Evolutionary conservation across 371 early-diverging fungal species (phyloP), one percentile per base, ranked within the genome.

Genomic region (Zopfochytrium polystomum): DNA sequence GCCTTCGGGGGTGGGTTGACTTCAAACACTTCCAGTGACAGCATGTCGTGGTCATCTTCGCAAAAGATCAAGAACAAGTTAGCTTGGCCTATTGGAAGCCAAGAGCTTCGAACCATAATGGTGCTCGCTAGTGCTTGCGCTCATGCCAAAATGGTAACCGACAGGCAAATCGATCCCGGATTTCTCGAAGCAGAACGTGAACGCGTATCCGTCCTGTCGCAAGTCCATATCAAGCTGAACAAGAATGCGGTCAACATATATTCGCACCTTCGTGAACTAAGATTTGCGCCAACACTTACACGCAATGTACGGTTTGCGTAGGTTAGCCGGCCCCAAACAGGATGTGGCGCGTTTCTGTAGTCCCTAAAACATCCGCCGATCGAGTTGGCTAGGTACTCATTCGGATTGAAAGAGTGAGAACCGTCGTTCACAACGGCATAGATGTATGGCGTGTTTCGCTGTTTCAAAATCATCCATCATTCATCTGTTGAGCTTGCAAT

Each of bases 121-220:
- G 49, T 67, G 65, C 15, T 32, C 56, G 18, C 56, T 70, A 2
- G 78, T 74, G 15, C 62, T 50, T 6, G 75, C 70, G 4, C 87
- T 83, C 9, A 90, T 27, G 34, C 93, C 93, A 83, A 93, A 93
- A 68, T 85, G 81, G 65, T 90, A 88, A 20, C 84, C 87, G 30
- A 75, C 67, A 3, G 93, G 93, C 43, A 93, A 69, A 20, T 73
- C 63, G 45, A 80, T 71, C 38, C 78, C 66, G 31, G 75, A 66
- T 46, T 47, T 20, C 11, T 80, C 80, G 60, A 90, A 81, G 62
- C 93, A 90, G 42, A 75, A 68, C 26, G 77, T 71, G 70, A 81
- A 87, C 32, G 78, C 73, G 31, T 74, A 66, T 13, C 89, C 88
- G 30, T 75, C 76, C 35, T 82, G 79, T 31, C 75, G 60, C 20